Base-by-base conservation (phyloP, 1,139 yeast species). In the Williopsis jadinii region DNA sequence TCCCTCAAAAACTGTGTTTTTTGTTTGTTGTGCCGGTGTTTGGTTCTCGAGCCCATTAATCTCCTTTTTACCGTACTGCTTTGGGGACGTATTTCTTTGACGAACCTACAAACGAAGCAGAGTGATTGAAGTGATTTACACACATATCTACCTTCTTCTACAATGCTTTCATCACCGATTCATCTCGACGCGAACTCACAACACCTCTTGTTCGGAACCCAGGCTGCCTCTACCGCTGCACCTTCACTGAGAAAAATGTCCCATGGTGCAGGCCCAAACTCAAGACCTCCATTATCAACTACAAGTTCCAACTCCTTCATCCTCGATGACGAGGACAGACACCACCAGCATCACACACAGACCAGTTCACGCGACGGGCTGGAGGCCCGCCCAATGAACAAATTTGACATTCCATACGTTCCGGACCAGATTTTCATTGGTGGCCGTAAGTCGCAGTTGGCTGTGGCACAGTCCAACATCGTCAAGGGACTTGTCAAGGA, bases 371-470 rank as follows among this genome's bases (percentile, higher is more conserved):
- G 40, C 12, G 40, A 45, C 30, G 36, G 44, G 37, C 24, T 41
- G 9, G 48, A 45, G 1, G 35, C 47, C 8, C 42, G 48, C 3
- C 35, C 43, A 19, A 35, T 41, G 11, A 38, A 46, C 27, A 40
- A 42, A 36, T 52, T 14, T 14, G 26, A 19, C 34, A 19, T 29
- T 36, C 53, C 54, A 11, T 51, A 50, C 38, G 44, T 54, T 30
- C 58, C 58, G 26, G 53, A 53, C 13, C 49, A 50, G 36, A 44
- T 54, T 29, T 49, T 44, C 36, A 82, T 92, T 32, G 98, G 97
- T 32, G 95, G 97, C 29, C 77, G 98, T 59, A 83, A 84, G 61
- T 86, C 96, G 15, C 71, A 75, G 50, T 70, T 92, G 49, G 98
- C 98, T 1, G 88, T 92, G 14, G 75, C 76, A 9, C 98, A 92